These are phyloP conservation scores for Omphalea diandra DNA, from an alignment of 441 rosid species.

Conservation along the genomic window DNA sequence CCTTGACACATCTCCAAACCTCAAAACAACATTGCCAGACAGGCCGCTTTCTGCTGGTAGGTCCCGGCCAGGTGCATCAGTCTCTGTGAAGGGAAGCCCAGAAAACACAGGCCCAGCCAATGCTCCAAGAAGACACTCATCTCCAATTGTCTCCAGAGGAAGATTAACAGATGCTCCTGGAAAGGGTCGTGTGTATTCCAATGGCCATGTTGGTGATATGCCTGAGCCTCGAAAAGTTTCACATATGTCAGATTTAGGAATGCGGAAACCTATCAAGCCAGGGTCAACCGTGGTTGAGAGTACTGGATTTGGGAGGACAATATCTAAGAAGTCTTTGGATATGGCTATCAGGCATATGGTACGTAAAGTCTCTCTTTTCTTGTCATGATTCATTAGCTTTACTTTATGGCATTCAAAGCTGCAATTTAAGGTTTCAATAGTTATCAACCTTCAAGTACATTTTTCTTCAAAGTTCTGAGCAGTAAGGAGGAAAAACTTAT, in stretches of 20 bases:
- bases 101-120: conserved; percentile 42
- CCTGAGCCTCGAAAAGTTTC: conserved; percentile 58
- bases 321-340: conserved; percentile 89
- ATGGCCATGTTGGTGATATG: conserved; percentile 48
- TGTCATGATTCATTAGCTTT: conserved; percentile 3
- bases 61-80: conserved; percentile 64
- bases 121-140: conserved; percentile 66
- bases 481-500: too few species aligned
- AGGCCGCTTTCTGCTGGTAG: conserved; percentile 97
- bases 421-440: background rate
- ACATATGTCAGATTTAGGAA: conserved; percentile 50
- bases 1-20: conserved; percentile 89
- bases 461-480: background rate
- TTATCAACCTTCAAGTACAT: background rate
- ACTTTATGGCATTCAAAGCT: background rate
- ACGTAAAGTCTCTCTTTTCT: conserved; percentile 30
- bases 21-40: conserved; percentile 83
- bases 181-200: conserved; percentile 51
- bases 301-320: conserved; percentile 79
- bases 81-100: conserved; percentile 42
- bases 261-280: conserved; percentile 57
- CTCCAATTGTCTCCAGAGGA: conserved; percentile 77
- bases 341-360: conserved; percentile 97
- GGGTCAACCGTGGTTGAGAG: conserved; percentile 46
- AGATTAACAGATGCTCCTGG: conserved; percentile 62